These are phyloP conservation scores for Pyrenochaeta sp. DNA, from an alignment of 2,329 filamentous ascomycete species.

Conservation along the genomic window DNA sequence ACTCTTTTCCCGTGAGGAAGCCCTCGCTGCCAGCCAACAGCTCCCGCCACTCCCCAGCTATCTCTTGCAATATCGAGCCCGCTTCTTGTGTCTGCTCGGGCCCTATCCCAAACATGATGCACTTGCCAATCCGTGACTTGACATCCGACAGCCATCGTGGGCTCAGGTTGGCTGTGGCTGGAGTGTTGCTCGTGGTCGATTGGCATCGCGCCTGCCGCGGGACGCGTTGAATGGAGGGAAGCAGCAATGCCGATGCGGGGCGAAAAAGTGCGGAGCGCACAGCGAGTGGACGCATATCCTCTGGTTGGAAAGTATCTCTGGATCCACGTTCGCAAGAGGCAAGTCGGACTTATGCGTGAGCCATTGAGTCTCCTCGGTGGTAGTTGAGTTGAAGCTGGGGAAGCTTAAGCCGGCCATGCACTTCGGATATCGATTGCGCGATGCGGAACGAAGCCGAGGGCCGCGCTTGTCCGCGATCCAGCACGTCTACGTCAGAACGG, in stretches of 20 bases:
- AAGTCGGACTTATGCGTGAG: not conserved
- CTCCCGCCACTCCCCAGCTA: slow-evolving; percentile 73
- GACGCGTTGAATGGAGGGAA: not conserved
- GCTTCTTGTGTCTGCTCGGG: slow-evolving; percentile 65
- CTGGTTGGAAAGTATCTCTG: not conserved
- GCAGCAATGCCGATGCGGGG: slow-evolving; percentile 7
- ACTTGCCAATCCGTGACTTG: slow-evolving; percentile 73
- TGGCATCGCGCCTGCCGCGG: slow-evolving; percentile 13
- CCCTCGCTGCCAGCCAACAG: slow-evolving; percentile 78
- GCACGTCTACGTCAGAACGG: slow-evolving; percentile 23
- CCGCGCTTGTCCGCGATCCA: not conserved
- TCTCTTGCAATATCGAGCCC: slow-evolving; percentile 63
- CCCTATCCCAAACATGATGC: slow-evolving; percentile 76
- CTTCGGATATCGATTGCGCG: too few relatives aligned
- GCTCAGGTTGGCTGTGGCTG: slow-evolving; percentile 15
- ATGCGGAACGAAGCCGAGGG: slow-evolving; percentile 24
- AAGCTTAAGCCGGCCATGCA: slow-evolving; percentile 8
- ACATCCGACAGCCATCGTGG: slow-evolving; percentile 75
- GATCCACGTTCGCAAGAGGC: too few relatives aligned
- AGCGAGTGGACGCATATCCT: slow-evolving; percentile 29
- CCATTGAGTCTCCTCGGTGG: too few relatives aligned
- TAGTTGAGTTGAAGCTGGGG: not conserved
- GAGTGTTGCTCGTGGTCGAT: slow-evolving; percentile 12
- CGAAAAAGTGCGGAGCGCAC: slow-evolving; percentile 19
- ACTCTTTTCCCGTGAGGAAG: slow-evolving; percentile 69